Evolutionary conservation across 164 flowering plant species (phyloP), one percentile per base, ranked within the genome.

Genomic region (Chloranthus sessilifolius): DNA sequence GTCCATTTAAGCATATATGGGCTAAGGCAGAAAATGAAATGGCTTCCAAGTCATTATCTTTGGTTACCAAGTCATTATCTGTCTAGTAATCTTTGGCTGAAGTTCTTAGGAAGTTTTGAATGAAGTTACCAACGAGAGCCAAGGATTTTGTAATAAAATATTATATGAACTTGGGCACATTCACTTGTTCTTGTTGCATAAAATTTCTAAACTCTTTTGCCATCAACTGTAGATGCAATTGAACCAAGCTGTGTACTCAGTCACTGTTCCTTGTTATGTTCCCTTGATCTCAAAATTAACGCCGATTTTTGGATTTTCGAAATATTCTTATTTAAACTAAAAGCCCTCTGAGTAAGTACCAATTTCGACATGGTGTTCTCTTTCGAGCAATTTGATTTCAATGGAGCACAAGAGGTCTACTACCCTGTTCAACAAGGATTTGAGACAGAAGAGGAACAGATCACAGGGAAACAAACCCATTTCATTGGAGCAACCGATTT

Each of bases 351-450:
- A 41, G 7, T 7, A 19, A 41, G 25, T 19, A 21, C 7, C 12
- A 41, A 11, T 11, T 19, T 7, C 26, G 21, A 23, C 20, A 60
- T 52, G 59, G 34, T 42, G 37, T 57, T 60, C 34, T 52, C 53
- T 39, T 51, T 50, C 5, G 52, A 57, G 33, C 40, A 44, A 1
- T 31, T 47, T 40, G 56, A 43, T 39, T 56, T 24, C n/a, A 23
- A 26, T 52, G 66, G 44, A 58, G 34, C 40, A 44, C 59, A 56
- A 27, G 65, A 64, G 37, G 58, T 37, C 31, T 37, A 37, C 30
- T 36, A 23, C 27, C 51, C 47, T 19, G 27, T 47, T 7, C 33
- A n/a, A n/a, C n/a, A 52, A 25, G 43, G 27, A 39, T 61, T 21
- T 10, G 36, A 16, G 38, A 43, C 9, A 29, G 10, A 41, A 0